phyloP scores from a whole-genome alignment of 108 stramenopile genomes.

The Cyclotella cryptica region DNA sequence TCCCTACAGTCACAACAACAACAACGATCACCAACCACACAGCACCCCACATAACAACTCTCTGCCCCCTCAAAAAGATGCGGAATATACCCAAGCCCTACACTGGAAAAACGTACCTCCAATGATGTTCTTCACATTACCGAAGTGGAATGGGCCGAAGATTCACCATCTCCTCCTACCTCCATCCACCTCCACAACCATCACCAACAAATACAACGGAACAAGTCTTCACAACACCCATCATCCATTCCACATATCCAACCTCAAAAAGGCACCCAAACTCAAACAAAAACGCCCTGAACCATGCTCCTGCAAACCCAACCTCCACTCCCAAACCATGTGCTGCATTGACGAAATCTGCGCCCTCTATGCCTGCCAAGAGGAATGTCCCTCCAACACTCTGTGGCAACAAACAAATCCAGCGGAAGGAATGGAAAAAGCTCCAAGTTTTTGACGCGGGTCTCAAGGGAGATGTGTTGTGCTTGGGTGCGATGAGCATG shows the following conservation, averaged over 20 bases:
- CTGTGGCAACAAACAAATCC: slow-evolving; percentile 81
- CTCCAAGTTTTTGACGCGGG: slow-evolving; percentile 77
- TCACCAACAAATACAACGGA: no score
- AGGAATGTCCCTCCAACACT: slow-evolving; percentile 78
- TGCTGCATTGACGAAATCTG: slow-evolving; percentile 62
- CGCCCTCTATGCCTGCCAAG: slow-evolving; percentile 77
- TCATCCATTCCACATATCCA: slow-evolving; percentile 2
- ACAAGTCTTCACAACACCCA: neutral
- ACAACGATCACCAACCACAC: neutral
- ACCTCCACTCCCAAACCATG: slow-evolving; percentile 13
- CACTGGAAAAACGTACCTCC: slow-evolving; percentile 45
- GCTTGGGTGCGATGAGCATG: no score
- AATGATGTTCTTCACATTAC: slow-evolving; percentile 54
- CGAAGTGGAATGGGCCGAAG: slow-evolving; percentile 63
- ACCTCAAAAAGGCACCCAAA: slow-evolving; percentile 42
- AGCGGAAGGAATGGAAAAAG: slow-evolving; percentile 67
- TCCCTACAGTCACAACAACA: neutral
- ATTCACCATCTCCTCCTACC: no score
- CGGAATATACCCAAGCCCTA: slow-evolving; percentile 40
- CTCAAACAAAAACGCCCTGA: slow-evolving; percentile 45
- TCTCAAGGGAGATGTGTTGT: slow-evolving; percentile 79
- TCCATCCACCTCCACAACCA: no score
- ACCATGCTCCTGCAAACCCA: slow-evolving; percentile 61
- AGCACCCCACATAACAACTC: neutral
- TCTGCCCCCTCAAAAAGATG: neutral